Conservation (phyloP, 2,329 filamentous ascomycete species). For the Dissoconium aciculare region DNA sequence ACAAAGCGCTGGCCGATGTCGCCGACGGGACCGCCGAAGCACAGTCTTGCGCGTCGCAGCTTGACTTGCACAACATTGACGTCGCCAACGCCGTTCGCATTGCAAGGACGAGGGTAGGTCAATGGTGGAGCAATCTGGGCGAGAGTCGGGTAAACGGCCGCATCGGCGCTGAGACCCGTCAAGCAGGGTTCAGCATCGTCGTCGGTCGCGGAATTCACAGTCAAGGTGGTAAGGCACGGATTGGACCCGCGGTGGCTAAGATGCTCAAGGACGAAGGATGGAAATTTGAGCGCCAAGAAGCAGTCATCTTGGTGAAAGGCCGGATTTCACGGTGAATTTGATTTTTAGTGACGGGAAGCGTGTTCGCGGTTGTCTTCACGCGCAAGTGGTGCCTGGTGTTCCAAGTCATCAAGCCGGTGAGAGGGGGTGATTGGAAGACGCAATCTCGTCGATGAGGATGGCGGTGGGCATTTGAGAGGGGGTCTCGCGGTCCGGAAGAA, state of each 20-base stretch:
- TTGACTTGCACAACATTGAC: conserved; percentile 74
- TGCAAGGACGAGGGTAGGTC: conserved; percentile 47
- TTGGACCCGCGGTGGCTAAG: conserved; percentile 67
- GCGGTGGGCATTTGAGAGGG: no score
- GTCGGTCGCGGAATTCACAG: conserved; percentile 72
- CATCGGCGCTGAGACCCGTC: conserved; percentile 30
- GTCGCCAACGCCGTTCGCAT: conserved; percentile 73
- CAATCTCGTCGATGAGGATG: no score
- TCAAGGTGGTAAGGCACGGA: conserved; percentile 54
- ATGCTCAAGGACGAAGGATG: conserved; percentile 66
- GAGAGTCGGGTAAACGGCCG: conserved; percentile 42
- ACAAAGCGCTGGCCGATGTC: conserved; percentile 45
- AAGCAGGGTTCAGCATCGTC: conserved; percentile 53
- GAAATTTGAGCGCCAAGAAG: conserved; percentile 60
- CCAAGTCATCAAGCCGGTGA: no score
- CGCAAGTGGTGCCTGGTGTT: no score
- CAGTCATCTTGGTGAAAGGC: conserved; percentile 56
- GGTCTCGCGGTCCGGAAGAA: no score
- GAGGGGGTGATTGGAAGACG: no score
- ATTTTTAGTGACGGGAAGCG: no score
- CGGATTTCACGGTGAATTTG: conserved; percentile 5
- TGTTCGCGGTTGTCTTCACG: no score
- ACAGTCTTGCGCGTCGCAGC: conserved; percentile 42
- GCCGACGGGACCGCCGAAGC: conserved; percentile 55
- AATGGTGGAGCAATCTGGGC: conserved; percentile 64